Evolutionary conservation across 345 rosid species (phyloP), one percentile per base, ranked within the genome.

Genomic region (Gossypium ekmanianum): DNA sequence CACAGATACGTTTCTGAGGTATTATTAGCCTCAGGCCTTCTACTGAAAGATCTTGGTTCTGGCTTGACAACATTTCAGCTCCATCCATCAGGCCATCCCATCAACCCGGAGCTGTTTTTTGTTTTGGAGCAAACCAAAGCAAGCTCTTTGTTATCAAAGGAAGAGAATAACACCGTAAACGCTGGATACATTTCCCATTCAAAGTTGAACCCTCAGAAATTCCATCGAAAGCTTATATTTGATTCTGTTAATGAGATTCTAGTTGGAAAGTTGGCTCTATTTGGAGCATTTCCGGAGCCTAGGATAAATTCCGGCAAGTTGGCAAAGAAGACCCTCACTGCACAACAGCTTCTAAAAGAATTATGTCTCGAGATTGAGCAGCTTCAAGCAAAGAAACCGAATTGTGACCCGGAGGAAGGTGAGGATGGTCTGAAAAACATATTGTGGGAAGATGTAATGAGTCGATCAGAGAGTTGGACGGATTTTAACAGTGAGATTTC

Each of bases 1-100:
- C 92, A 90, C 84, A 85, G 98, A 84, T 95, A 95, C 86, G 85
- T 95, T 75, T 92, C 98, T 0, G 97, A 95, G 88, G 93, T 95
- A 80, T 75, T 95, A 59, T 79, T 95, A 79, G 97, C 98, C 71
- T 94, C 98, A 0, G 98, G 98, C 68, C 91, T 94, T 56, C 85
- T 94, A n/a, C 95, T 94, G 29, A 84, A 92, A 67, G 97, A 92
- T 77, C 86, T 92, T 9, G 85, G 86, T 65, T 83, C 95, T 22
- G 86, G 87, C 64, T 79, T 85, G 76, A 75, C 90, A 34, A 79
- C 89, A 27, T 86, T 92, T 79, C 99, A 92, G 78, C 87, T 91
- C 76, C 97, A 95, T 67, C 83, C 89, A 24, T 91, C 99, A 55
- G 99, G 97, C 52, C 87, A 89, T 71, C 97, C 92, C 2, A 92